phyloP scores from a whole-genome alignment of 2,329 filamentous ascomycete genomes.

The Thelonectria blattea region DNA sequence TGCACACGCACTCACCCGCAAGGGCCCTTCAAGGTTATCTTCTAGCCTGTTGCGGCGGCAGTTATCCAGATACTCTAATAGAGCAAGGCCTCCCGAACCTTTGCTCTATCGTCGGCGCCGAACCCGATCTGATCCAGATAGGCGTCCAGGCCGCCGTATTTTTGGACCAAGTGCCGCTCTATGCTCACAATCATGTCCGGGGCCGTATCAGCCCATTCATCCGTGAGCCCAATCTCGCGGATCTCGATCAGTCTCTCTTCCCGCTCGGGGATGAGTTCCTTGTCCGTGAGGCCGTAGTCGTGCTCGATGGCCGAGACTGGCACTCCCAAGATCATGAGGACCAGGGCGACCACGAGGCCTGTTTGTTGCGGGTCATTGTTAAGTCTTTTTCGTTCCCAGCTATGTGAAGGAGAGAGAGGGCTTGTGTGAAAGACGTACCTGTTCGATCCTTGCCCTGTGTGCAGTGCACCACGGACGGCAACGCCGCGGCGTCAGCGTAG shows the following conservation, averaged over 20 bases:
- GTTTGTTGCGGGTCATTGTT: too few species aligned
- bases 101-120: slow-evolving; percentile 47
- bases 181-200: slow-evolving; percentile 67
- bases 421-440: too few species aligned
- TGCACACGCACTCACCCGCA: too few species aligned
- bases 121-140: slow-evolving; percentile 73
- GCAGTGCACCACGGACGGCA: slow-evolving; percentile 78
- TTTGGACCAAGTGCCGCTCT: slow-evolving; percentile 60
- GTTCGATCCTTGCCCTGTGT: slow-evolving; percentile 86
- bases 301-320: slow-evolving; percentile 65
- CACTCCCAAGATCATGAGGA: slow-evolving; percentile 68
- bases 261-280: slow-evolving; percentile 64
- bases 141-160: slow-evolving; percentile 68
- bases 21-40: too few species aligned
- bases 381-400: too few species aligned
- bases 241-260: slow-evolving; percentile 73
- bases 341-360: slow-evolving; percentile 72
- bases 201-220: slow-evolving; percentile 74
- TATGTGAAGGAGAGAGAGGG: too few species aligned
- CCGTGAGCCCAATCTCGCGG: slow-evolving; percentile 69
- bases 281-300: slow-evolving; percentile 74
- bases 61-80: slow-evolving; percentile 40
- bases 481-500: slow-evolving; percentile 46
- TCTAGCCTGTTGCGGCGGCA: too few species aligned
- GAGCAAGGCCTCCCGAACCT: slow-evolving; percentile 50